A percentile compares a stretch with the other conserved stretches of the same genome.
phyloP scores from a whole-genome alignment of 805 yeast genomes.

The Candida suzukii region DNA sequence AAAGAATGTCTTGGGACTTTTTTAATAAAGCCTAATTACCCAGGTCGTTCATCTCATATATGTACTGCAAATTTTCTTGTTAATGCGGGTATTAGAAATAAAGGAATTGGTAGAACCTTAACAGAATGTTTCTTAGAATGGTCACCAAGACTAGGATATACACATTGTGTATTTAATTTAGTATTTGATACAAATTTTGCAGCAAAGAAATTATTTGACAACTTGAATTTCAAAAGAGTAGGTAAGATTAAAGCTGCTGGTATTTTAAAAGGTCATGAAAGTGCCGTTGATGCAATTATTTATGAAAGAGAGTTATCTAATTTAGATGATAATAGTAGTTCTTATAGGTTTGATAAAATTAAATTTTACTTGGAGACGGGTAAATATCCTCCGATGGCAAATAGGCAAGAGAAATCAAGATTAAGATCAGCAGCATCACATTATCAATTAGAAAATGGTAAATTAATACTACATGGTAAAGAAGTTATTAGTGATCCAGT shows the following conservation, averaged over 20 bases:
- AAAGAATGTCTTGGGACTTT: constrained; percentile 88
- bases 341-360: constrained; percentile 68
- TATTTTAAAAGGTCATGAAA: constrained; percentile 73
- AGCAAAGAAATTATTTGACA: constrained; percentile 72
- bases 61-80: constrained; percentile 86
- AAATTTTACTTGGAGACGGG: constrained; percentile 76
- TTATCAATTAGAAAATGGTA: constrained; percentile 65
- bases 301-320: constrained; percentile 76
- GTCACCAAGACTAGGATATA: constrained; percentile 87
- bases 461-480: constrained; percentile 65
- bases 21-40: constrained; percentile 78
- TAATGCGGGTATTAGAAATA: constrained; percentile 87
- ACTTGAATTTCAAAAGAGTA: constrained; percentile 65
- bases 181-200: constrained; percentile 86
- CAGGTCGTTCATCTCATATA: constrained; percentile 91
- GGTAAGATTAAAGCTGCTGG: constrained; percentile 88
- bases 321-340: constrained; percentile 38
- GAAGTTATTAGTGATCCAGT: constrained; percentile 79
- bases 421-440: constrained; percentile 74
- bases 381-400: constrained; percentile 75
- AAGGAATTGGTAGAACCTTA: constrained; percentile 83
- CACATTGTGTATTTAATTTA: constrained; percentile 74
- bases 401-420: constrained; percentile 82
- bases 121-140: constrained; percentile 82
- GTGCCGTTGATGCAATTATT: constrained; percentile 79